These are phyloP conservation scores for Amanita subjunquillea DNA, from an alignment of 768 basidiomycete species.

Conservation along the genomic window DNA sequence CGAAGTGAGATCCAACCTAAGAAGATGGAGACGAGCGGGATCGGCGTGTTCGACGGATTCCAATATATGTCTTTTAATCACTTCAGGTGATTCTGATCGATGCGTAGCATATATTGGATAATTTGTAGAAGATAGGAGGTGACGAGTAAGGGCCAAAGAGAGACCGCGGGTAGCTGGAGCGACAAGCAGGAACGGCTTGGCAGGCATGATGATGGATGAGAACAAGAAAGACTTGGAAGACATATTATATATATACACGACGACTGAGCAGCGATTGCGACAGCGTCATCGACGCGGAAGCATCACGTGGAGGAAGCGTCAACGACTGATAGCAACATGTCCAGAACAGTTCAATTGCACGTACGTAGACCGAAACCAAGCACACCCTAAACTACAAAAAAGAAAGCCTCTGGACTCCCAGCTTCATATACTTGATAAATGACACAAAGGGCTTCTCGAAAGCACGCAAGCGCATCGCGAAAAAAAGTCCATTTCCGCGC, in stretches of 20 bases:
- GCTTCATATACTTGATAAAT: conserved; percentile 7
- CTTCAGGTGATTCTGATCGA: conserved; percentile 25
- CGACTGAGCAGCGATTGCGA: background rate
- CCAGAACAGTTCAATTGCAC: conserved; percentile 5
- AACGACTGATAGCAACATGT: background rate
- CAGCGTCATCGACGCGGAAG: background rate
- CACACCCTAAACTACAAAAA: conserved; percentile 7
- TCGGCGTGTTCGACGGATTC: conserved; percentile 31
- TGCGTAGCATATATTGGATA: conserved; percentile 49
- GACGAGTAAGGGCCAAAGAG: conserved; percentile 42
- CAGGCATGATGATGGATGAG: conserved; percentile 5
- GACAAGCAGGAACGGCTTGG: conserved; percentile 39
- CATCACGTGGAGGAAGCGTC: conserved; percentile 1
- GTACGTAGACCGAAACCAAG: conserved; percentile 5
- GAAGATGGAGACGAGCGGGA: conserved; percentile 31
- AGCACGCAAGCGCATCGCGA: conserved; percentile 3
- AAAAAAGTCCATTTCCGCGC: conserved; percentile 2
- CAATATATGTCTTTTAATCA: conserved; percentile 31
- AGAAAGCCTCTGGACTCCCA: conserved; percentile 1
- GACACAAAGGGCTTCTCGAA: conserved; percentile 5
- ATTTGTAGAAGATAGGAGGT: conserved; percentile 37
- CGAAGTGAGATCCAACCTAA: conserved; percentile 39
- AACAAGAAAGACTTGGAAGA: background rate
- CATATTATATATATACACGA: background rate
- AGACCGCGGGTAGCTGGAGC: conserved; percentile 48